These are phyloP conservation scores for Ophiocordyceps sinensis DNA, from an alignment of 2,329 filamentous ascomycete species.

Conservation along the genomic window DNA sequence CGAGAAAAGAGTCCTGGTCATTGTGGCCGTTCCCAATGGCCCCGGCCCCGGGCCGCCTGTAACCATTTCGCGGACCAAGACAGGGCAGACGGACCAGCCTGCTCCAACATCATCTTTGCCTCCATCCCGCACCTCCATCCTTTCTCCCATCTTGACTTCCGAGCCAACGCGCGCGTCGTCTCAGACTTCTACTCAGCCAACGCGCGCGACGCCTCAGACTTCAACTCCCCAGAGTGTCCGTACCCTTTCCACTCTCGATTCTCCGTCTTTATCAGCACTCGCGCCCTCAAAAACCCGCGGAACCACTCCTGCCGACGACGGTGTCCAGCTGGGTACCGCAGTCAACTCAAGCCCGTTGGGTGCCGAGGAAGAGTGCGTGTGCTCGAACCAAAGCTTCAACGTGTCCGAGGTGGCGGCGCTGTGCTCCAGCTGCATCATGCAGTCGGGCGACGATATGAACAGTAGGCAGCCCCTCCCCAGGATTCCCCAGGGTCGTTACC, in stretches of 20 bases:
- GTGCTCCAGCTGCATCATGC: conserved; percentile 22
- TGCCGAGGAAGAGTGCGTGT: conserved; percentile 22
- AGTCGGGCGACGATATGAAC: conserved; percentile 15
- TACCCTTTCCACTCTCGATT: no score
- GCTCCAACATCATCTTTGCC: no score
- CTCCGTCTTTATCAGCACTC: no score
- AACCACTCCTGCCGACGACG: not conserved
- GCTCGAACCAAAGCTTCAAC: conserved; percentile 24
- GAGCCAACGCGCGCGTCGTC: no score
- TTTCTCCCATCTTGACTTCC: no score
- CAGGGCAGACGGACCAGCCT: not conserved
- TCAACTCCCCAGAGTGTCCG: no score
- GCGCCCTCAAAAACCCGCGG: no score
- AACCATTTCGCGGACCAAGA: not conserved
- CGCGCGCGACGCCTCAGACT: no score
- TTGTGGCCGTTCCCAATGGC: not conserved
- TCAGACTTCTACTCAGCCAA: no score
- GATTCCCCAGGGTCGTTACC: no score
- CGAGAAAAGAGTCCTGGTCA: not conserved
- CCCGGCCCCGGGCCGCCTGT: not conserved
- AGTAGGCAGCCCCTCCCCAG: conserved; percentile 13
- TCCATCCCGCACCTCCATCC: no score
- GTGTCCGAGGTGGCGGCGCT: conserved; percentile 21
- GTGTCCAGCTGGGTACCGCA: not conserved
- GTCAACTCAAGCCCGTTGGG: conserved; percentile 1